Percentiles rank a stretch among this genome's conserved stretches.
Evolutionary conservation across 1,284 basidiomycete species (phyloP).

Genomic region (Ganoderma lingzhi): DNA sequence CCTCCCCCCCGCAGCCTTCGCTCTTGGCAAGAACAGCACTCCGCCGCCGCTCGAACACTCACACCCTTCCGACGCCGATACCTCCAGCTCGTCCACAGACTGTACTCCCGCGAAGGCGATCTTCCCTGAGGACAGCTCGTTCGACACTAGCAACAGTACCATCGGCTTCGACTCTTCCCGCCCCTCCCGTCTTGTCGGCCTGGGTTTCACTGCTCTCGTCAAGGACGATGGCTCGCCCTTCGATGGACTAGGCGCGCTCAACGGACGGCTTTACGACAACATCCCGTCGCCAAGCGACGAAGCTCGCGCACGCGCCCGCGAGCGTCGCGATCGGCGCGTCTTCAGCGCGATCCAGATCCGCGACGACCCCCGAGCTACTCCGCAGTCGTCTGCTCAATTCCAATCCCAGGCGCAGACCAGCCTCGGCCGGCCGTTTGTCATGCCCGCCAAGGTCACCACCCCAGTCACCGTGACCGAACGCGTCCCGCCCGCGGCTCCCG

Average conservation of each 20-base stretch:
- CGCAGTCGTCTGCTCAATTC: neutral
- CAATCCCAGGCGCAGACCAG: neutral
- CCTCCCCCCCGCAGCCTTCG: constrained; percentile 2
- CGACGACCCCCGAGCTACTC: neutral
- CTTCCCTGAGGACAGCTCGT: neutral
- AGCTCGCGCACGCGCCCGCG: constrained; percentile 12
- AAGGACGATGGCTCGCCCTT: constrained; percentile 35
- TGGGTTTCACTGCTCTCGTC: constrained; percentile 35
- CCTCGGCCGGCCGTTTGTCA: neutral
- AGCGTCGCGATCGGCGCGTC: constrained; percentile 9
- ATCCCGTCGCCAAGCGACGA: constrained; percentile 20
- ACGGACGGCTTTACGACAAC: constrained; percentile 7
- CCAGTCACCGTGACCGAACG: constrained; percentile 8
- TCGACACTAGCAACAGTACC: constrained; percentile 5
- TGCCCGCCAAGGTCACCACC: constrained; percentile 7
- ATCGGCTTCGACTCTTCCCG: constrained; percentile 2
- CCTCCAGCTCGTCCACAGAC: constrained; percentile 4
- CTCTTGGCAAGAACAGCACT: constrained; percentile 21
- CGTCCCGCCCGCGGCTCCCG: constrained; percentile 7
- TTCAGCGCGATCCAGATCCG: constrained; percentile 4
- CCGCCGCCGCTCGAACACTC: constrained; percentile 29
- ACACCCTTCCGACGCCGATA: constrained; percentile 13
- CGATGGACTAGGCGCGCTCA: constrained; percentile 36
- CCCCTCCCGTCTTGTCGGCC: constrained; percentile 26
- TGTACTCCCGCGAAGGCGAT: constrained; percentile 6